Evolutionary conservation across 352 stramenopile species (phyloP), one percentile per base, ranked within the genome.

Genomic region (Phytophthora sojae): DNA sequence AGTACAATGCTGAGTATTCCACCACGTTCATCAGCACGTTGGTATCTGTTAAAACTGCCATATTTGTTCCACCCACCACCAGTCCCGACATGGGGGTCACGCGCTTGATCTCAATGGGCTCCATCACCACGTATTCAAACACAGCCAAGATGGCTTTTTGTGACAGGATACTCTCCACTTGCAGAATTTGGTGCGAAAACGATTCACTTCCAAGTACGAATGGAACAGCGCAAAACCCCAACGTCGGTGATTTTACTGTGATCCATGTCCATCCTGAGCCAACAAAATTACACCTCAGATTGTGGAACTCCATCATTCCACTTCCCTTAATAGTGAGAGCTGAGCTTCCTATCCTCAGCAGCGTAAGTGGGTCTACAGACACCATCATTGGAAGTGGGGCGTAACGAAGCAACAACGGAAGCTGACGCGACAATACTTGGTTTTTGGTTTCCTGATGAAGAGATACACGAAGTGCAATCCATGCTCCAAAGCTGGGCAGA

Each of bases 401-500:
- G 54, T 76, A 77, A n/a, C 61, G 73, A 61, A 86, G 23, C 47
- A 84, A 35, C 61, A 75, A 75, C n/a, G 63, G 39, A 2, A 60
- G 25, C 3, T 70, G 59, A 4, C 14, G 12, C n/a, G 17, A 54
- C 32, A 5, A 15, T 53, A 5, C 35, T 9, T 39, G 56, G 3
- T 65, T 19, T 14, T 50, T 17, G 8, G 21, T 14, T 35, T 23
- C 8, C 60, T 56, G 37, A 30, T 61, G 44, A 19, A 84, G 30
- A 19, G 65, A 73, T 29, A 88, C 32, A 15, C 45, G 11, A 29
- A 85, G 50, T 19, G 57, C 71, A 57, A 85, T 56, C 80, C 77
- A 85, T 29, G 21, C 17, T 11, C 68, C 59, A 29, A 56, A 55
- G 19, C 61, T 68, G 61, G 64, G 29, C 1, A 88, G 21, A 42